Evolutionary conservation across 2,329 filamentous ascomycete genomes (phyloP).

Genomic region (Peltaster fructicola): DNA sequence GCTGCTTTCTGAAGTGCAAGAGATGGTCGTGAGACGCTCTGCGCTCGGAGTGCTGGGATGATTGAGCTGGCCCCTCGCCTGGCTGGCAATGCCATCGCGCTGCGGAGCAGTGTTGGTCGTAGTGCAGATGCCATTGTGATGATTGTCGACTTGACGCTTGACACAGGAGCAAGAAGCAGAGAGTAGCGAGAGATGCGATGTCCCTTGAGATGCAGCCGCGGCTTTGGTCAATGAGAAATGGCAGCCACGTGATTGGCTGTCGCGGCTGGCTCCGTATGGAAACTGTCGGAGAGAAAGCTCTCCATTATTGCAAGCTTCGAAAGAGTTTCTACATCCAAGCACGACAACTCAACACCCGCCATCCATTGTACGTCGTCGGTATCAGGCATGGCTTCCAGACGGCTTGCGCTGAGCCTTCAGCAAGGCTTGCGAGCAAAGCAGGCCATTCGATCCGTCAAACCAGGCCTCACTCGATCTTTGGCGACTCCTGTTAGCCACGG

Average conservation of each 20-base stretch:
- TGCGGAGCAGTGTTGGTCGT: constrained; percentile 32
- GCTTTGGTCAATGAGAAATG: too few relatives aligned
- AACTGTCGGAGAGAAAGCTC: too few relatives aligned
- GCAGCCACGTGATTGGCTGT: too few relatives aligned
- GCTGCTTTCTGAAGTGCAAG: constrained; percentile 40
- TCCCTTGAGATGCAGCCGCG: too few relatives aligned
- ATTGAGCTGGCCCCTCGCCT: constrained; percentile 22
- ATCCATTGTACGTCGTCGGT: too few relatives aligned
- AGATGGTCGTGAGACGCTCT: constrained; percentile 18
- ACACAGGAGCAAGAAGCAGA: too few relatives aligned
- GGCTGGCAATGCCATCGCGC: constrained; percentile 23
- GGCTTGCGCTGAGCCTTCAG: constrained; percentile 88
- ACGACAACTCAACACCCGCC: too few relatives aligned
- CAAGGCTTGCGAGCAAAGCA: constrained; percentile 76
- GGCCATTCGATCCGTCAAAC: constrained; percentile 55
- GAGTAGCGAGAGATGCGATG: too few relatives aligned
- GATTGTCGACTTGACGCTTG: too few relatives aligned
- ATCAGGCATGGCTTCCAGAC: constrained; percentile 90
- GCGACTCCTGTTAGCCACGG: constrained; percentile 61
- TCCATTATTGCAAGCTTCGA: too few relatives aligned
- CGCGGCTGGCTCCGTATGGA: too few relatives aligned
- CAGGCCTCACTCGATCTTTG: constrained; percentile 66
- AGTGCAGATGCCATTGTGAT: constrained; percentile 35
- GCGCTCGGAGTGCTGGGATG: constrained; percentile 18
- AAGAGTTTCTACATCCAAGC: too few relatives aligned